Conservation (phyloP, 345 rosid genomes). For the Excoecaria cochinchinensis region DNA sequence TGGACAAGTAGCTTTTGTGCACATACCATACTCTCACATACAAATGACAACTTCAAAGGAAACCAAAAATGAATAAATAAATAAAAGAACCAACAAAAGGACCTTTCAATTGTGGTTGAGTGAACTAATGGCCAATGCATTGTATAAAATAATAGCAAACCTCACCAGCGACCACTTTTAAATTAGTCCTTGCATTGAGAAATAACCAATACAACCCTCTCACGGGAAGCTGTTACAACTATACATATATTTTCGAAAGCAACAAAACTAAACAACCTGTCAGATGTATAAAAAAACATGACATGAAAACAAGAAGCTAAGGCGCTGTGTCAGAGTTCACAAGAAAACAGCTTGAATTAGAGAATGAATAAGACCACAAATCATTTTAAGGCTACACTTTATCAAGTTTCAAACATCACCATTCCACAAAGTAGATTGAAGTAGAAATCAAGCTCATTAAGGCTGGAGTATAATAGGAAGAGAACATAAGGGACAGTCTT, state of each 20-base stretch:
- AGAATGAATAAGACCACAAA: not conserved
- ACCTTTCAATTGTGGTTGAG: not conserved
- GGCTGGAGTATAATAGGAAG: not conserved
- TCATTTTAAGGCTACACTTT: too few relatives aligned
- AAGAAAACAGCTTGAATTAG: not conserved
- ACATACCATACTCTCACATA: not conserved
- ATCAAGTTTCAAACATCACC: not conserved
- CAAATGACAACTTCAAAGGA: not conserved
- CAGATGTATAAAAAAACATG: not conserved
- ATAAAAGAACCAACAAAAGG: not conserved
- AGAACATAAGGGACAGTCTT: not conserved
- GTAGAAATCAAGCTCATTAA: not conserved
- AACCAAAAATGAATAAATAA: not conserved
- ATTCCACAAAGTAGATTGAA: too few relatives aligned
- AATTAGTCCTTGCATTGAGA: not conserved
- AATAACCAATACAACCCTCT: not conserved
- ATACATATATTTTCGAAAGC: not conserved
- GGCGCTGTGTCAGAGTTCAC: not conserved
- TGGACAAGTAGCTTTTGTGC: not conserved
- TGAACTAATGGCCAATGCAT: not conserved
- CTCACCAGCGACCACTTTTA: not conserved
- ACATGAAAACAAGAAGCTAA: not conserved
- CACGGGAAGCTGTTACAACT: not conserved
- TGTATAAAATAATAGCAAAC: not conserved
- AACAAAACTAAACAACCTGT: not conserved